Evolutionary conservation across 148 eudicot species (phyloP), one percentile per base, ranked within the genome.

Genomic region (Amaranthus cruentus): DNA sequence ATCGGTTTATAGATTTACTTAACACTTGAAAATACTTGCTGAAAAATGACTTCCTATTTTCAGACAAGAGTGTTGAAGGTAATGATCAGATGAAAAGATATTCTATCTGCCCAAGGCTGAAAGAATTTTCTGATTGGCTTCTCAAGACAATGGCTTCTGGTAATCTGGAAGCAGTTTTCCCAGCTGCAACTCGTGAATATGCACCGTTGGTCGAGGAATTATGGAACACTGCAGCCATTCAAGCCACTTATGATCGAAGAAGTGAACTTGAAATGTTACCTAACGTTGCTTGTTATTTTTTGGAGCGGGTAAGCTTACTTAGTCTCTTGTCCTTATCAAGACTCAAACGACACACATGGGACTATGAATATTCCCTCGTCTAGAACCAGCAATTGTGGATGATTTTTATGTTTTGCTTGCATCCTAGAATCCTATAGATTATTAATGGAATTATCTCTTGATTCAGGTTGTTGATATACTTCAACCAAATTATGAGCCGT

Each of bases 111-210:
- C 97, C 91, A 68, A 87, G 92, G 83, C 76, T 96, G 79, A 96
- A 90, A 84, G 83, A 84, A 70, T 96, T 96, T 83, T 96, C 96
- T 28, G 99, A 92, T 79, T 94, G 98, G 98, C 90, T 94, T 81
- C 89, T 96, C 66, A 92, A 89, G 85, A 74, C 87, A 48, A 90
- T 96, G 97, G 94, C 84, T 18, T 86, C 91, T 9, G 99, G 99
- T 66, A 86, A 82, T 74, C 76, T 90, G 80, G 97, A 92, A 80
- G 85, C 79, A 50, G 81, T 96, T 72, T 96, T 96, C 80, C 99
- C 97, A 7, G 97, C 99, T 76, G 96, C 99, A 70, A 87, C 92
- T 74, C 92, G 99, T 64, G 99, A 96, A 80, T 96, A 96, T 82
- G 97, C 95, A 28, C 99, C 99, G 12, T 71, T 96, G 78, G 86